Base-by-base conservation (phyloP, 257 asterid species). In the Solanum sitiens region DNA sequence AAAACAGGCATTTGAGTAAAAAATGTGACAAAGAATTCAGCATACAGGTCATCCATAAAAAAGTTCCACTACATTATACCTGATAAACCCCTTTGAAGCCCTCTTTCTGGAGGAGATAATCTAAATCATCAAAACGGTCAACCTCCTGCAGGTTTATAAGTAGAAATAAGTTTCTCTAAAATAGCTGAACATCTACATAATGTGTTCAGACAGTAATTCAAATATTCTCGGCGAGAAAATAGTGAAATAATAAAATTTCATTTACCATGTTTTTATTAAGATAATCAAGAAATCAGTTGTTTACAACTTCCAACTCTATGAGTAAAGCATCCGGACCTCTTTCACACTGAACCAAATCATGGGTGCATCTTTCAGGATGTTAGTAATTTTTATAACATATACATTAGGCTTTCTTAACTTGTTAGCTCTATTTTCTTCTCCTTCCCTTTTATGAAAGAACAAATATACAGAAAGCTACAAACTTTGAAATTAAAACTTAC, bases 61-160 rank as follows among this genome's bases (percentile, higher is more conserved):
- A 88, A 84, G 25, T 32, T 74, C 40, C 61, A 30, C 65, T 44
- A 39, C 53, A 50, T 35, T 86, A 85, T 83, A 96, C 99, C 98
- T 93, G 92, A 92, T 94, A 91, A 83, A 94, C 91, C 85, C 98
- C 99, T 87, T 85, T 90, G 90, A 92, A 96, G 71, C 99, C 99
- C 89, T 94, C 95, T 88, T 91, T 92, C 68, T 67, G 71, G 76
- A 96, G 95, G 83, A 94, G 87, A 90, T 87, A 35, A 33, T 90
- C 90, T 87, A 96, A 89, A 86, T 95, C 99, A 89, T 94, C 89
- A 71, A 92, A 96, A 84, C 83, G 93, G 87, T 95, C 99, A 44
- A 95, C 99, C 94, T 96, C 99, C 98, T 96, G 93, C 89, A 90
- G 37, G 73, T 86, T 87, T 85, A 87, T 35, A 42, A 44, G 15